phyloP scores from a whole-genome alignment of 2,329 filamentous ascomycete species.

The Clonostachys rhizophaga region DNA sequence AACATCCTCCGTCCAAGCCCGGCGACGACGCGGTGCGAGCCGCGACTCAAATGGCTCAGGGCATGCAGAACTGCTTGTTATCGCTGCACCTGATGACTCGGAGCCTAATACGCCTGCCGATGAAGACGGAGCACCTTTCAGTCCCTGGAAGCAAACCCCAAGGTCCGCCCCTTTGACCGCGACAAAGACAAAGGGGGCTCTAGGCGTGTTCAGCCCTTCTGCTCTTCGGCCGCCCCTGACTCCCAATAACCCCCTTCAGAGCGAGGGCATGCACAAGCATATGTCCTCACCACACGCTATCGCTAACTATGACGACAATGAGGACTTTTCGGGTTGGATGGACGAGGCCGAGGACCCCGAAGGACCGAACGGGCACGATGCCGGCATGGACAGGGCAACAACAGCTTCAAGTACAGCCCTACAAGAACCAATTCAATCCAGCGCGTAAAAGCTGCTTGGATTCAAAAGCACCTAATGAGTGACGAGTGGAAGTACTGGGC shows the following conservation, averaged over 20 bases:
- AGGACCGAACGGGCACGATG: too few species aligned
- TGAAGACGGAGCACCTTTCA: neutral
- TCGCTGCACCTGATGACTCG: constrained; percentile 61
- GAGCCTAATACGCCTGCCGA: constrained; percentile 45
- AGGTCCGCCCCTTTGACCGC: neutral
- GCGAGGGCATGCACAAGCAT: neutral
- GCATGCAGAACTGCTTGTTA: constrained; percentile 52
- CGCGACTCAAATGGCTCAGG: constrained; percentile 27
- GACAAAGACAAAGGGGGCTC: neutral
- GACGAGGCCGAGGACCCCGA: constrained; percentile 7
- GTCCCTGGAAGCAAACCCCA: neutral
- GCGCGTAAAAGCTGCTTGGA: too few species aligned
- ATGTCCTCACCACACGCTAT: too few species aligned
- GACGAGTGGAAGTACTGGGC: too few species aligned
- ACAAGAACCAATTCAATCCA: too few species aligned
- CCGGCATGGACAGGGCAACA: too few species aligned
- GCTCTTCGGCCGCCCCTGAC: neutral
- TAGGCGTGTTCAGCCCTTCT: neutral
- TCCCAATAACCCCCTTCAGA: neutral
- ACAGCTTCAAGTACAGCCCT: too few species aligned
- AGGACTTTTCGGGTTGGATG: constrained; percentile 18
- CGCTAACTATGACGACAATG: constrained; percentile 10
- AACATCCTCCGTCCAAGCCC: constrained; percentile 43
- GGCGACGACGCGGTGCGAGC: constrained; percentile 27
- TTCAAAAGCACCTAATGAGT: too few species aligned